Base-by-base conservation (phyloP, 441 rosid genomes). In the Rhodomyrtus psidioides region DNA sequence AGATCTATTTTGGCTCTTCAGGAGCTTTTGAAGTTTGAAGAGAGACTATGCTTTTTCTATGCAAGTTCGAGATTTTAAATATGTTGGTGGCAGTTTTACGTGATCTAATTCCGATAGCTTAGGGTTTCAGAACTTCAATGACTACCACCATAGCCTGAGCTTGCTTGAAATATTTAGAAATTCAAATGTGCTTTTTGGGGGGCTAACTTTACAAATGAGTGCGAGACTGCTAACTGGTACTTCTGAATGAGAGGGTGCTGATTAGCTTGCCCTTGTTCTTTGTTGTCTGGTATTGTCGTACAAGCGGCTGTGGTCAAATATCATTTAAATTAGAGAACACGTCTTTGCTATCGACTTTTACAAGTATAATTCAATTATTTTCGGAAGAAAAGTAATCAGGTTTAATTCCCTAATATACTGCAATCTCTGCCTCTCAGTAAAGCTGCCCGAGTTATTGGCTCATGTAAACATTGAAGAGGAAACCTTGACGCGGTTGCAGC, bases 391-490 rank as follows among this genome's bases (percentile, higher is more conserved):
- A 85, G n/a, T 70, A 14, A 56, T 44, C 49, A 28, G 16, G 82
- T 44, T 26, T 85, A 44, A 46, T 19, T 53, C 42, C 30, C 56
- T 82, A 70, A 70, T 57, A 55, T 53, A 39, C 39, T 49, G 46
- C 28, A 16, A 34, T 13, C 59, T 83, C 42, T 82, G 82, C 51
- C 65, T 65, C 86, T 90, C 99, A 97, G 99, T 97, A 83, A 97
- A 97, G 89, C 92, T 97, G 62, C 99, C 99, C 5, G 98, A 96
- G 93, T 93, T 97, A 83, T 87, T 97, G 88, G 91, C 95, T 82
- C 94, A 93, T 86, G 97, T 94, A 83, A 95, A 94, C 90, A 95
- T 97, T 76, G 99, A 95, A 91, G 99, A 96, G 89, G 99, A 97
- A 86, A 95, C 99, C 57, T 87, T 95, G 89, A 93, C 83, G 57